A percentile compares a stretch with the other conserved stretches of the same genome.
phyloP scores from a whole-genome alignment of 768 basidiomycete species.

The Cyclocybe aegerita region DNA sequence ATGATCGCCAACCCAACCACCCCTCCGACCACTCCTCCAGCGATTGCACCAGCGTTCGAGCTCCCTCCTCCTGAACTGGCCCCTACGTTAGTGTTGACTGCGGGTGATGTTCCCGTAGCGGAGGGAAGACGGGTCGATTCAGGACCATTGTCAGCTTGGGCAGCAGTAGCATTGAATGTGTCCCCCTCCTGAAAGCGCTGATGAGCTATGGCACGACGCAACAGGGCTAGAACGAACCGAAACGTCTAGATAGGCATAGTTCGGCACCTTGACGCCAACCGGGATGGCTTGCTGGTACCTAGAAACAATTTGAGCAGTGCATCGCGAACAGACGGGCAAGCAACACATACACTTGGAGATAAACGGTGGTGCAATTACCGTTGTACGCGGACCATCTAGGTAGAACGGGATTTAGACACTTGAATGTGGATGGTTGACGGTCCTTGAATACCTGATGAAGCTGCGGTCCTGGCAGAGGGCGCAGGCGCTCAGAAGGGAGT shows the following conservation, averaged over 20 bases:
- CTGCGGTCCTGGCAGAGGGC: constrained; percentile 42
- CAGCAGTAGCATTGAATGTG: constrained; percentile 31
- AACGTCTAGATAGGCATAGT: constrained; percentile 49
- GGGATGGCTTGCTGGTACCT: constrained; percentile 42
- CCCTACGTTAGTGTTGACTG: background rate
- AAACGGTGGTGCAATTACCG: constrained; percentile 44
- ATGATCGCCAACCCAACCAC: constrained; percentile 46
- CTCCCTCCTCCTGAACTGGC: constrained; percentile 3
- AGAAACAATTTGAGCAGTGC: background rate
- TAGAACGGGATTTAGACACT: background rate
- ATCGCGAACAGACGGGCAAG: background rate
- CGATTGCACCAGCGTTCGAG: constrained; percentile 38
- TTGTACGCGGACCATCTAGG: constrained; percentile 49
- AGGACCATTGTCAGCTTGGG: constrained; percentile 26
- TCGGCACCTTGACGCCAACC: constrained; percentile 38
- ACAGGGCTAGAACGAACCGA: constrained; percentile 21
- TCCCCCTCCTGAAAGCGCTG: constrained; percentile 20
- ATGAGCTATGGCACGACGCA: background rate
- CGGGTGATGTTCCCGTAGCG: constrained; percentile 19
- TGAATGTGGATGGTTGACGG: background rate
- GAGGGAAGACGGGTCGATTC: constrained; percentile 32
- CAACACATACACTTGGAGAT: constrained; percentile 28
- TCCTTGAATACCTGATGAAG: constrained; percentile 27
- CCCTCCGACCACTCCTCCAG: constrained; percentile 63
- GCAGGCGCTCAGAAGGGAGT: constrained; percentile 54